phyloP scores from a whole-genome alignment of 2,329 filamentous ascomycete genomes.

The Cercospora sojina region DNA sequence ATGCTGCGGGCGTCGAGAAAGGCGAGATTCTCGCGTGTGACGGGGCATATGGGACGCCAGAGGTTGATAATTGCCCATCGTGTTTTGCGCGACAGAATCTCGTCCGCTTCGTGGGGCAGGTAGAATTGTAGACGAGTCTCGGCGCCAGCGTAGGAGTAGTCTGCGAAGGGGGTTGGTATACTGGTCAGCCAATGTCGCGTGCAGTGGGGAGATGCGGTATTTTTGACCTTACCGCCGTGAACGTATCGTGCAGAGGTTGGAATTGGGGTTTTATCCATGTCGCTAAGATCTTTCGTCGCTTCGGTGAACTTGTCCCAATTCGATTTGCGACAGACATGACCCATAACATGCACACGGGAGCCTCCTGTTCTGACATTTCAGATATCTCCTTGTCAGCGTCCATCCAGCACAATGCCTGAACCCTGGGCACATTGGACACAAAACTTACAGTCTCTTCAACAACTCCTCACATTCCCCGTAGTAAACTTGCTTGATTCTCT shows the following conservation, averaged over 20 bases:
- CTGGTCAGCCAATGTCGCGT: too few species aligned
- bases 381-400: not conserved
- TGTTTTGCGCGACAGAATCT: not conserved
- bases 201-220: too few species aligned
- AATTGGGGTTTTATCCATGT: slow-evolving; percentile 9
- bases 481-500: slow-evolving; percentile 10
- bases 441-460: slow-evolving; percentile 12
- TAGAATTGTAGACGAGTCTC: not conserved
- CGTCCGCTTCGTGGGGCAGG: not conserved
- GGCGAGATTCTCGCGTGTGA: slow-evolving; percentile 13
- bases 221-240: slow-evolving; percentile 11
- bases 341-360: slow-evolving; percentile 11
- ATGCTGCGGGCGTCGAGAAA: slow-evolving; percentile 16
- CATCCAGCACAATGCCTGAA: not conserved
- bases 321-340: slow-evolving; percentile 10
- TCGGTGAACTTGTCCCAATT: slow-evolving; percentile 11
- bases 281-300: slow-evolving; percentile 1
- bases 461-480: slow-evolving; percentile 15
- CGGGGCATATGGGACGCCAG: slow-evolving; percentile 17
- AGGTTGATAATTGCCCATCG: slow-evolving; percentile 22
- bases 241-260: slow-evolving; percentile 12
- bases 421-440: not conserved
- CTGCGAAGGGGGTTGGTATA: not conserved
- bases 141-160: slow-evolving; percentile 17
- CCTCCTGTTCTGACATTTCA: slow-evolving; percentile 3